Base-by-base conservation (phyloP, 2,329 filamentous ascomycete genomes). In the Hymenoscyphus fraxineus region DNA sequence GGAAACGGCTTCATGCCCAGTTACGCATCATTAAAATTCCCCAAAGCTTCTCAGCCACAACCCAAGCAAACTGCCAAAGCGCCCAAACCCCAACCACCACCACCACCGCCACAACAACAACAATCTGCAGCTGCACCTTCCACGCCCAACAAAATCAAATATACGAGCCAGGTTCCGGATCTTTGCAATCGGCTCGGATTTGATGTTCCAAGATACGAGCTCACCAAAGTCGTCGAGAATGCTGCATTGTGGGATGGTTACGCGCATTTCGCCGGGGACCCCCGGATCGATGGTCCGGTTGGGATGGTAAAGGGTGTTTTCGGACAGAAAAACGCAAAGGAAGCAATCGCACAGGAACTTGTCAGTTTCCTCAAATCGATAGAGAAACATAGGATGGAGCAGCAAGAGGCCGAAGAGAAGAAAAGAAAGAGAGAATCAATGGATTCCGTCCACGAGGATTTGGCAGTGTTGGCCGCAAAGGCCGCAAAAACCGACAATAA, bases 271-370 rank as follows among this genome's bases (percentile, higher is more conserved):
- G 64, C 63, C 12, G 63, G 61, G 2, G 70, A 74, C 55, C 68
- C 68, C 1, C 67, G 69, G 9, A 70, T 78, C 3, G 68, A 70
- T 2, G 75, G 76, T 0, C 73, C 76, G 2, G 69, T 83, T 19
- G 81, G 79, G 31, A 72, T 78, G 62, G 77, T 81, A 1, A 65
- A 72, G 0, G 74, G 78, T 62, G 72, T 83, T 0, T 79, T 73
- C 66, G 82, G 82, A 2, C 80, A 79, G 75, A 82, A 81, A 72
- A 79, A 75, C 58, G 80, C 81, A 0, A 82, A 79, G 71, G 79
- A 83, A 64, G 77, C 78, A 66, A 79, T 80, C 71, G 81, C 81
- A n/a, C 71, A 75, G 64, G 62, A 73, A 40, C 76, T 81, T 10
- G 63, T 80, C 38, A 68, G 61, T 32, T 74, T 81, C 56, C 68